Evolutionary conservation across 2,329 filamentous ascomycete genomes (phyloP).

Genomic region (Aspergillus caelatus): DNA sequence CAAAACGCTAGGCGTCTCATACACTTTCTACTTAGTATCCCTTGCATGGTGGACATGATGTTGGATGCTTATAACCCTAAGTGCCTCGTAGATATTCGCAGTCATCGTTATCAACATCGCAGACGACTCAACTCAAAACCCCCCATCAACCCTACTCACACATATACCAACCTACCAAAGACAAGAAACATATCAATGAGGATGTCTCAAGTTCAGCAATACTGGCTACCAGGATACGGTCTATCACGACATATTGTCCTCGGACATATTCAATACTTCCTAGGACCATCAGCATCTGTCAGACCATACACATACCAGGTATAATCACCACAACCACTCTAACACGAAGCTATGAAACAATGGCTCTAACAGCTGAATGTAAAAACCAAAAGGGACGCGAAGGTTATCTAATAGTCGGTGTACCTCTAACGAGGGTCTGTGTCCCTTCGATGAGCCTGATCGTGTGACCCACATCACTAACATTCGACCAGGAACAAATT

Average conservation of each 20-base stretch:
- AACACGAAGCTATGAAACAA: slow-evolving; percentile 4
- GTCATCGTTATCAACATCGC: slow-evolving; percentile 5
- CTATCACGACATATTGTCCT: slow-evolving; percentile 54
- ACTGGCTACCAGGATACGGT: slow-evolving; percentile 53
- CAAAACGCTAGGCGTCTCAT: not conserved
- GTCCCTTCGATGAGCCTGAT: not conserved
- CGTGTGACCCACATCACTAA: slow-evolving; percentile 12
- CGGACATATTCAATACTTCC: slow-evolving; percentile 52
- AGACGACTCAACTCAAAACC: not conserved
- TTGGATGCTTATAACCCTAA: slow-evolving; percentile 18
- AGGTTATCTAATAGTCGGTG: slow-evolving; percentile 51
- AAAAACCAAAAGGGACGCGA: slow-evolving; percentile 47
- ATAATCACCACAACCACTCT: slow-evolving; percentile 16
- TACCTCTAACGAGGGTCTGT: slow-evolving; percentile 49
- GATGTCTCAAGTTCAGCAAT: slow-evolving; percentile 47
- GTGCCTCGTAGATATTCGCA: slow-evolving; percentile 10
- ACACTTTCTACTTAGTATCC: slow-evolving; percentile 3
- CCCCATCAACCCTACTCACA: not conserved
- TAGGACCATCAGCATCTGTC: slow-evolving; percentile 50
- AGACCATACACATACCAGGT: slow-evolving; percentile 53
- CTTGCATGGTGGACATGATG: slow-evolving; percentile 15
- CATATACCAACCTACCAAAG: not conserved
- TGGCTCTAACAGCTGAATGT: slow-evolving; percentile 28
- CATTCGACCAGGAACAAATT: slow-evolving; percentile 48
- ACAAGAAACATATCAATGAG: slow-evolving; percentile 8